Evolutionary conservation across 352 stramenopile species (phyloP), one percentile per base, ranked within the genome.

Genomic region (Phytophthora colocasiae): DNA sequence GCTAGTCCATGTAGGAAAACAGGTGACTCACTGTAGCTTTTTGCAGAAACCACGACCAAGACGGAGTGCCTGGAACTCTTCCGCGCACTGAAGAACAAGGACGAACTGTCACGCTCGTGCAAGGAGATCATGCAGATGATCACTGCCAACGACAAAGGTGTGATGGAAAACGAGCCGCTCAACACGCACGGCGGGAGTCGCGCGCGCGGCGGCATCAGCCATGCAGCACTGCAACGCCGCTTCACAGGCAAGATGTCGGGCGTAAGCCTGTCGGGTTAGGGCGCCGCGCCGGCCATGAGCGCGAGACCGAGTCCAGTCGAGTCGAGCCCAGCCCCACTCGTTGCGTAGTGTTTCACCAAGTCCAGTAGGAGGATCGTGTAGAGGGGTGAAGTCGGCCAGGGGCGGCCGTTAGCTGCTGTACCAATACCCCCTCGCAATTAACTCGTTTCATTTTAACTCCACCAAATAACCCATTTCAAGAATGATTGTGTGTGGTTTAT

Each of bases 201-300:
- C 6, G 66, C 57, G 1, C 84, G 84, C 51, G 83, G 84, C 19
- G 83, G 83, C 5, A 77, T 92, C 56, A 92, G 82, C 59, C 86
- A 92, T 64, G 86, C 86, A 19, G 81, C 83, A 15, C 73, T 94
- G 15, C 86, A 94, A 66, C 78, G 86, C 26, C 86, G 83, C 60
- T 91, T 87, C 73, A 94, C 86, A 43, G 86, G 86, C 78, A 92
- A 92, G 70, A 92, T 92, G 86, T 92, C 86, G 27, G 86, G 86
- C 44, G 76, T 83, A 19, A 70, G 73, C 31, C 76, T 89, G 36
- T 87, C 75, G 31, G 52, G 73, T 0, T 92, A 64, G 74, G 53
- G 22, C n/a, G 39, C 48, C 22, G 22, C 22, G 22, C 22, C 36
- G 38, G 1, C 3, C 5, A 27, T 32, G 31, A 17, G 14, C 17